phyloP scores from a whole-genome alignment of 208 protist species.

The Acanthamoeba castellanii region DNA sequence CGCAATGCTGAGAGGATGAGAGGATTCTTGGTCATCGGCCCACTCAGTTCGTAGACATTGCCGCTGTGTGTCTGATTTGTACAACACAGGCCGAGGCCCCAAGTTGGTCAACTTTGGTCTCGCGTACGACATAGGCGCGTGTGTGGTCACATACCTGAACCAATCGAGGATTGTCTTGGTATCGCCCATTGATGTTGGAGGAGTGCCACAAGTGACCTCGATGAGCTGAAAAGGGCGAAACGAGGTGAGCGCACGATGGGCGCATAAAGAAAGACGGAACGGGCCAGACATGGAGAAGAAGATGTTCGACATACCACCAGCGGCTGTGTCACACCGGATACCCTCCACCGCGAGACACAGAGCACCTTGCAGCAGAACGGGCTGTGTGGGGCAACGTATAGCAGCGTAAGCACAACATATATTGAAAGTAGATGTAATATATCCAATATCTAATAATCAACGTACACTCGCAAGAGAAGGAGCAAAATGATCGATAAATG shows the following conservation, averaged over 20 bases:
- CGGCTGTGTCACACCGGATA: background rate
- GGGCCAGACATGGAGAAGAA: background rate
- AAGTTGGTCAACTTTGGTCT: too few species aligned
- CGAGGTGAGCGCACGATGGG: background rate
- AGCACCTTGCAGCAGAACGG: background rate
- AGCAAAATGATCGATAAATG: background rate
- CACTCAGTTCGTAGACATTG: conserved; percentile 37
- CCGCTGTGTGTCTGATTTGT: conserved; percentile 29
- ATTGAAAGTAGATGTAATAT: conserved; percentile 1
- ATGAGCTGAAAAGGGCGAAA: background rate
- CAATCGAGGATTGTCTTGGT: conserved; percentile 2
- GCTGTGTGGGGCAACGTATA: background rate
- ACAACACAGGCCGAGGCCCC: background rate
- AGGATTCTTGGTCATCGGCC: conserved; percentile 50
- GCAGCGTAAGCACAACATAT: background rate
- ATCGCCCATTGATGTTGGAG: conserved; percentile 45
- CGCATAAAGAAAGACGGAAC: background rate
- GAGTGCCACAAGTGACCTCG: conserved; percentile 54
- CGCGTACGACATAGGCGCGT: background rate
- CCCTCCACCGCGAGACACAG: conserved; percentile 49
- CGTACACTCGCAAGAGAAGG: background rate
- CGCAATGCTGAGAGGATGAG: conserved; percentile 10
- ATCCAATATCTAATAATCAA: background rate
- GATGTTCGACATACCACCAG: background rate
- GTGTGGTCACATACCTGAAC: conserved; percentile 13